A percentile compares a stretch with the other conserved stretches of the same genome.
Conservation (phyloP, 2,329 filamentous ascomycete species). For the Cephalotrichum gorgonifer region DNA sequence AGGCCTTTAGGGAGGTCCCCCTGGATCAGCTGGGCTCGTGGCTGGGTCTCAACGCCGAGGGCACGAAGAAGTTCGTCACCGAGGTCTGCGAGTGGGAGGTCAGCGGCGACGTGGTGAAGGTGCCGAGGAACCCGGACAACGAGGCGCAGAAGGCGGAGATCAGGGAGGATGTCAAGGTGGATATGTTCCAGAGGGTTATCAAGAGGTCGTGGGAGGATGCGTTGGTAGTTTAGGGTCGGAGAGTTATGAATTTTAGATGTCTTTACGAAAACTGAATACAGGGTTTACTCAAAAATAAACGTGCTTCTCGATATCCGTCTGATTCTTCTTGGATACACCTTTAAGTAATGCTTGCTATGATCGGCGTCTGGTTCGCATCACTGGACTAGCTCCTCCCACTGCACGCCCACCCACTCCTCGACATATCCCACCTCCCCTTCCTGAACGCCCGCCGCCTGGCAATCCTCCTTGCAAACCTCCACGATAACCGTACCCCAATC, state of each 20-base stretch:
- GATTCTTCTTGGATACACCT: too few species aligned
- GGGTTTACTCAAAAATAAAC: too few species aligned
- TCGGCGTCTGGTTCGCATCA: background rate
- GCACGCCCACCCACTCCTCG: slow-evolving; percentile 96
- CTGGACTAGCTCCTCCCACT: slow-evolving; percentile 75
- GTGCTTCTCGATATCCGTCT: too few species aligned
- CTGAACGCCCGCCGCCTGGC: slow-evolving; percentile 46
- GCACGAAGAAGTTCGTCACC: slow-evolving; percentile 66
- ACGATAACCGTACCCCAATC: slow-evolving; percentile 94
- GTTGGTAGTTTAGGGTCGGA: background rate
- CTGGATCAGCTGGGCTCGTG: slow-evolving; percentile 60
- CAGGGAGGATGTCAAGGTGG: slow-evolving; percentile 86
- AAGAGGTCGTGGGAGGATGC: slow-evolving; percentile 74
- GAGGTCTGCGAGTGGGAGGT: slow-evolving; percentile 84
- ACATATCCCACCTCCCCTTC: slow-evolving; percentile 63
- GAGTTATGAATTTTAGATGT: background rate
- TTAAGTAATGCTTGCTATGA: too few species aligned
- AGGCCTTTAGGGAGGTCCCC: slow-evolving; percentile 66
- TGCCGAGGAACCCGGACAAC: slow-evolving; percentile 92
- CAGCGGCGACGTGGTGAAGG: slow-evolving; percentile 55
- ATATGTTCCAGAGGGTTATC: slow-evolving; percentile 73
- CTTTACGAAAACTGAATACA: too few species aligned
- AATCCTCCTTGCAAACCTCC: slow-evolving; percentile 74
- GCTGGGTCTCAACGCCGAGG: slow-evolving; percentile 60
- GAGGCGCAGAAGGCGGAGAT: slow-evolving; percentile 95